Percentiles rank a stretch among this genome's conserved stretches.
Conservation (phyloP, 2,329 filamentous ascomycete species). For the Fusarium subtropicale region DNA sequence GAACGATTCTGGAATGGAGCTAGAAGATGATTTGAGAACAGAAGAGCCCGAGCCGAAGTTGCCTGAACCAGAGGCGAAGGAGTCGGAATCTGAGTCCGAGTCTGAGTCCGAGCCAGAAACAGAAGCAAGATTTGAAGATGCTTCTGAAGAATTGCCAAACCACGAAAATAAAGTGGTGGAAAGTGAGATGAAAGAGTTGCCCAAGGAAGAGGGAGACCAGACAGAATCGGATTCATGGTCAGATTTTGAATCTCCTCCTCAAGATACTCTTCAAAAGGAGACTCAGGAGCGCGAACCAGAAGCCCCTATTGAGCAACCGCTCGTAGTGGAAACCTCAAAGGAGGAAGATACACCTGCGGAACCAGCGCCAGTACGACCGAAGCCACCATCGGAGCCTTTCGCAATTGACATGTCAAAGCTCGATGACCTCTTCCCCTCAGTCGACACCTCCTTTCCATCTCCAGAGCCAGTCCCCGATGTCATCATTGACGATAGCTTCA, state of each 20-base stretch:
- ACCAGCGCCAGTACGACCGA: background rate
- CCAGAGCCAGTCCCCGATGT: constrained; percentile 58
- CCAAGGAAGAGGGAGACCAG: background rate
- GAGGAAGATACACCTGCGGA: background rate
- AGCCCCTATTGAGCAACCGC: background rate
- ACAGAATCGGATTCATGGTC: constrained; percentile 37
- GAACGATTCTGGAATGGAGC: background rate
- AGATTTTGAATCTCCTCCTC: constrained; percentile 34
- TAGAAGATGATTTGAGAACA: background rate
- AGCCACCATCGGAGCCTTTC: constrained; percentile 36
- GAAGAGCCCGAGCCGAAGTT: background rate
- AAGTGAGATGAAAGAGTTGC: background rate
- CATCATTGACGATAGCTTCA: constrained; percentile 65
- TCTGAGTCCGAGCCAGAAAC: background rate
- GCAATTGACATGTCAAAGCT: constrained; percentile 52
- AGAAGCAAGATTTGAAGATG: background rate
- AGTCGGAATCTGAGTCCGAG: background rate
- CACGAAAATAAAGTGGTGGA: constrained; percentile 2
- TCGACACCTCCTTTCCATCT: constrained; percentile 42
- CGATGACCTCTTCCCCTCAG: constrained; percentile 50
- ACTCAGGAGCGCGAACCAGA: background rate
- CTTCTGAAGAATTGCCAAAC: constrained; percentile 1
- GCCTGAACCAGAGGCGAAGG: background rate
- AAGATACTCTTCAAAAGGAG: constrained; percentile 13
- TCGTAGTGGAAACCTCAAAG: background rate